These are phyloP conservation scores for Nissolia schottii DNA, from an alignment of 306 rosid genomes.

Conservation along the genomic window DNA sequence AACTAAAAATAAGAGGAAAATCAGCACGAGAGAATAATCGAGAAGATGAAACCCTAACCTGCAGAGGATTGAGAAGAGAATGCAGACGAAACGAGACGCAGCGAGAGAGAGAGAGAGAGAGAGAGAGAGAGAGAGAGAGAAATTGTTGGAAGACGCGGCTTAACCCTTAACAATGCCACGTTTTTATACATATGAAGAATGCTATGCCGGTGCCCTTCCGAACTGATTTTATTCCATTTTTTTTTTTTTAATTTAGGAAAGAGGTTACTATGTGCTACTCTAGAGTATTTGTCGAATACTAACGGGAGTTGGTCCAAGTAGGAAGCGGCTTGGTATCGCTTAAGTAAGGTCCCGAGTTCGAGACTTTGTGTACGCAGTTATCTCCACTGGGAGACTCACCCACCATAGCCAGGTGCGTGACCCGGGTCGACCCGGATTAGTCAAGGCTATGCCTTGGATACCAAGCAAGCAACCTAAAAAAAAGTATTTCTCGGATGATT, in stretches of 20 bases:
- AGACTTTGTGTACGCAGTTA: no score
- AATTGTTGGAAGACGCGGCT: not conserved
- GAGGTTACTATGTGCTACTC: not conserved
- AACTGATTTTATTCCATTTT: not conserved
- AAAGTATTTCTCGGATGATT: no score
- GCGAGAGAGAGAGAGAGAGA: not conserved
- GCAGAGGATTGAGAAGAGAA: not conserved
- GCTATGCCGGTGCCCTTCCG: not conserved
- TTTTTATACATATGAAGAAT: not conserved
- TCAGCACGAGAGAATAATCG: not conserved
- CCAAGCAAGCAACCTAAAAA: no score
- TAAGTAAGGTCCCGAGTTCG: no score
- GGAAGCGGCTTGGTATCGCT: no score
- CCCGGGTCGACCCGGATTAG: no score
- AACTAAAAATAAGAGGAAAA: not conserved
- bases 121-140: not conserved
- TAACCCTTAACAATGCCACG: not conserved
- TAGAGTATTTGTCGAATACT: no score
- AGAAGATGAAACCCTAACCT: constrained; percentile 5
- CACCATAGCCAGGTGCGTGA: no score
- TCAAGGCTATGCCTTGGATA: no score
- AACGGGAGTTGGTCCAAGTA: no score
- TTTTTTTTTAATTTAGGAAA: no score
- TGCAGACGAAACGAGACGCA: not conserved
- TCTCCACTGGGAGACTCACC: no score